phyloP scores from a whole-genome alignment of 2,329 filamentous ascomycete genomes.

The Claviceps capensis region DNA sequence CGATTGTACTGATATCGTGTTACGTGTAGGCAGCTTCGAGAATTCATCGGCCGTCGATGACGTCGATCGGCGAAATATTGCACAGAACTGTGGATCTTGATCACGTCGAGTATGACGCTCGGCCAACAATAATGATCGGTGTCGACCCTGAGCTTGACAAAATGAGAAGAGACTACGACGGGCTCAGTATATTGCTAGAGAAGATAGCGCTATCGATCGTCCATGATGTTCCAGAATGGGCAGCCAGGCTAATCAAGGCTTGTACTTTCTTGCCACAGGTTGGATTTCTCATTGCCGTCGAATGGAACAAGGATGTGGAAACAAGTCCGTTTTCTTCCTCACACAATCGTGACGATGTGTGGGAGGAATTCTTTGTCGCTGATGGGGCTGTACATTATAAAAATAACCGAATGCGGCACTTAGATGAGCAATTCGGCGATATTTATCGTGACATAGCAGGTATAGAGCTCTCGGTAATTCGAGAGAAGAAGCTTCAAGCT shows the following conservation, averaged over 20 bases:
- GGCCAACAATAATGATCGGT: constrained; percentile 59
- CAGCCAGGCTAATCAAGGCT: constrained; percentile 42
- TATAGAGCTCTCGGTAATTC: constrained; percentile 23
- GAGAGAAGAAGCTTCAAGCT: constrained; percentile 6
- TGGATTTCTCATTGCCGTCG: constrained; percentile 73
- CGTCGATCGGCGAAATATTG: constrained; percentile 56
- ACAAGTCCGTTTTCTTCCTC: constrained; percentile 50
- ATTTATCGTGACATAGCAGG: constrained; percentile 73
- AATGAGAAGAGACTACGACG: constrained; percentile 64
- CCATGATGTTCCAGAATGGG: constrained; percentile 45
- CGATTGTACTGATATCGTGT: neutral
- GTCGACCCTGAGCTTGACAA: constrained; percentile 64
- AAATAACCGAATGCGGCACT: constrained; percentile 62
- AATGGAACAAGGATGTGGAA: constrained; percentile 34
- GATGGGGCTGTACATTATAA: constrained; percentile 73
- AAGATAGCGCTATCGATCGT: constrained; percentile 52
- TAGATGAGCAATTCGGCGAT: constrained; percentile 75
- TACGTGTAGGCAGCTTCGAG: constrained; percentile 25
- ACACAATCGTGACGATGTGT: constrained; percentile 40
- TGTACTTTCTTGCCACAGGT: constrained; percentile 87
- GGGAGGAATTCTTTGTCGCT: constrained; percentile 67
- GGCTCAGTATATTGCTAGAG: constrained; percentile 60
- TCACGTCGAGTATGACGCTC: constrained; percentile 53
- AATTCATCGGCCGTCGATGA: constrained; percentile 45
- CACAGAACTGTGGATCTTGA: constrained; percentile 69